phyloP scores from a whole-genome alignment of 1,139 yeast genomes.

The Barnettozyma hawaiiensis region DNA sequence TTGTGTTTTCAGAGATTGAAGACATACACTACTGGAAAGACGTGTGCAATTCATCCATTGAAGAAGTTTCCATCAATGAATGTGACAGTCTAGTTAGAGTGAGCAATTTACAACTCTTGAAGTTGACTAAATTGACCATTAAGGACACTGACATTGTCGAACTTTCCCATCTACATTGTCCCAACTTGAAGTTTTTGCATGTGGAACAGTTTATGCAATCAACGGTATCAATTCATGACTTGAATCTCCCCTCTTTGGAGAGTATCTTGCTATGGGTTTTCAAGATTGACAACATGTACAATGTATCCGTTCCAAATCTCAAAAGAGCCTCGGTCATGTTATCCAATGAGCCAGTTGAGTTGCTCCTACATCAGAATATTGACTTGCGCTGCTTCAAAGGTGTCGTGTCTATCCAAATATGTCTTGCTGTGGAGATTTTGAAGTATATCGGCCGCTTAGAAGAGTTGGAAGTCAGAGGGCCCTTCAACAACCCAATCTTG shows the following conservation, averaged over 20 bases:
- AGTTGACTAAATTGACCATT: constrained; percentile 5
- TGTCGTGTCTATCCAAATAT: constrained; percentile 10
- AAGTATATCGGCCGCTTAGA: constrained; percentile 5
- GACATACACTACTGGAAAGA: constrained; percentile 9
- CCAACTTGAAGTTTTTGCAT: constrained; percentile 8
- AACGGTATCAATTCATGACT: constrained; percentile 6
- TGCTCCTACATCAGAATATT: constrained; percentile 1
- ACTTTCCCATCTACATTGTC: constrained; percentile 9
- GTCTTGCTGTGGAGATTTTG: constrained; percentile 16
- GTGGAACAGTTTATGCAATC: constrained; percentile 17
- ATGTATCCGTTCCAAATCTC: constrained; percentile 10
- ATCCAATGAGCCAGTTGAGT: constrained; percentile 14
- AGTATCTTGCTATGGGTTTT: constrained; percentile 14
- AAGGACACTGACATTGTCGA: constrained; percentile 12
- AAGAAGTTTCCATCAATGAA: constrained; percentile 5
- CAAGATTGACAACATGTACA: constrained; percentile 7
- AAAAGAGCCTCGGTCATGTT: constrained; percentile 14
- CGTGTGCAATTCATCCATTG: constrained; percentile 3
- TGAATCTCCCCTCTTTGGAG: constrained; percentile 10
- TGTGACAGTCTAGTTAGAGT: constrained; percentile 8
- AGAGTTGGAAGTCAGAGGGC: constrained; percentile 17
- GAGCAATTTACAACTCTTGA: constrained; percentile 1
- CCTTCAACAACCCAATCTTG: constrained; percentile 9
- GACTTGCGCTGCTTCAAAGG: constrained; percentile 11
- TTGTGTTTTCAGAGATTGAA: constrained; percentile 5